Base-by-base conservation (phyloP, 148 eudicot genomes). In the Euryodendron excelsum region DNA sequence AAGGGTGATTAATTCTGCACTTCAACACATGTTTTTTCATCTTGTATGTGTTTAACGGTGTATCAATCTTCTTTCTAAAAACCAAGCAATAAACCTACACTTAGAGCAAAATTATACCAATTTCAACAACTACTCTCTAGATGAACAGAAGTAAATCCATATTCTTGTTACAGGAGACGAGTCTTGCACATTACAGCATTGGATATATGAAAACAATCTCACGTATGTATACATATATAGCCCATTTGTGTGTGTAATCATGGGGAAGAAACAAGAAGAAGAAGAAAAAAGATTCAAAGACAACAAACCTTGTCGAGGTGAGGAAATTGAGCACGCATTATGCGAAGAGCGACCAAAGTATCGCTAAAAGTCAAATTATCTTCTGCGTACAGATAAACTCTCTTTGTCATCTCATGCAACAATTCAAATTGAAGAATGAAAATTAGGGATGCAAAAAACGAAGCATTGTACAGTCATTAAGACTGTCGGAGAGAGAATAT, bases 271-370 rank as follows among this genome's bases (percentile, higher is more conserved):
- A 3, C 23, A 27, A 23, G 8, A 0, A 17, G 0, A 30, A 0
- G 0, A 4, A 3, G 3, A 31, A 21, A 20, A 20, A 21, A 12
- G 0, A 34, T 12, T 2, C 2, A 1, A 7, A 37, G 37, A 10
- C 28, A 41, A 25, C 77, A 52, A 67, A 95, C 99, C 94, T 95
- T 93, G 9, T 89, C 86, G 60, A 83, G 82, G 64, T 56, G 84
- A 55, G 99, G 99, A 68, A 95, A 95, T 83, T 95, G 99, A 72
- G 98, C 93, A 55, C 88, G 91, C 99, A 95, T 95, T 84, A 95
- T 93, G 36, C 83, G 89, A 72, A 95, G 92, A 70, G 97, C 99
- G 61, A 91, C 89, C 81, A 89, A 69, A 37, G 99, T 95, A 72
- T 95, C 99, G 79, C 92, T 95, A 70, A 95, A 95, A 13, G 80